Conservation (phyloP, 1,284 basidiomycete genomes). For the Ganoderma sp. region DNA sequence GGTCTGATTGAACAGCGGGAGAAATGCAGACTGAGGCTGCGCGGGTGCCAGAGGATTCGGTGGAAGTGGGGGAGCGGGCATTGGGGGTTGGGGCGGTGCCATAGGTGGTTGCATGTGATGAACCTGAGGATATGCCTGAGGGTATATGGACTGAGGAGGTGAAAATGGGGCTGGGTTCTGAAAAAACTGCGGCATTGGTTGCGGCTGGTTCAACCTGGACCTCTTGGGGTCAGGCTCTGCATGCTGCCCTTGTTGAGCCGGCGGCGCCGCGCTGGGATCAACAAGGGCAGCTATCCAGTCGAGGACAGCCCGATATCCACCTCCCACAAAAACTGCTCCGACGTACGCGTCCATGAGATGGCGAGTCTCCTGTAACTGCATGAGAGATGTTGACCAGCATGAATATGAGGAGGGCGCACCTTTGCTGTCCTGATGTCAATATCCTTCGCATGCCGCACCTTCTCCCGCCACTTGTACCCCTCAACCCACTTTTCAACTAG, state of each 20-base stretch:
- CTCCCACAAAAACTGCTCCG: conserved; percentile 65
- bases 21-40: conserved; percentile 61
- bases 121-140: conserved; percentile 5
- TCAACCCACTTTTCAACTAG: conserved; percentile 63
- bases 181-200: conserved; percentile 11
- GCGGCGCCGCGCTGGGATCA: conserved; percentile 45
- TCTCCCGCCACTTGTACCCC: conserved; percentile 61
- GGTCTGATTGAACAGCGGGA: conserved; percentile 75
- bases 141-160: conserved; percentile 15
- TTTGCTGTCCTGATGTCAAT: conserved; percentile 49
- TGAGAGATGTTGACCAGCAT: conserved; percentile 22
- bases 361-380: conserved; percentile 55
- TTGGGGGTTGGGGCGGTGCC: conserved; percentile 39
- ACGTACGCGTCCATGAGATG: conserved; percentile 69
- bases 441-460: conserved; percentile 60
- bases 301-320: conserved; percentile 56
- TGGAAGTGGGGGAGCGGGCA: conserved; percentile 37
- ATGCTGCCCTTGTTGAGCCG: conserved; percentile 31
- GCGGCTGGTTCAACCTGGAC: conserved; percentile 34
- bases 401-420: conserved; percentile 45
- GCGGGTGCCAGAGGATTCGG: conserved; percentile 62
- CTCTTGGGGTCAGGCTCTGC: conserved; percentile 35
- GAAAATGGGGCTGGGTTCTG: conserved; percentile 17
- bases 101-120: conserved; percentile 8
- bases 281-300: conserved; percentile 55